Evolutionary conservation across 192 early-diverging fungal genomes (phyloP).

Genomic region (Backusella circina): DNA sequence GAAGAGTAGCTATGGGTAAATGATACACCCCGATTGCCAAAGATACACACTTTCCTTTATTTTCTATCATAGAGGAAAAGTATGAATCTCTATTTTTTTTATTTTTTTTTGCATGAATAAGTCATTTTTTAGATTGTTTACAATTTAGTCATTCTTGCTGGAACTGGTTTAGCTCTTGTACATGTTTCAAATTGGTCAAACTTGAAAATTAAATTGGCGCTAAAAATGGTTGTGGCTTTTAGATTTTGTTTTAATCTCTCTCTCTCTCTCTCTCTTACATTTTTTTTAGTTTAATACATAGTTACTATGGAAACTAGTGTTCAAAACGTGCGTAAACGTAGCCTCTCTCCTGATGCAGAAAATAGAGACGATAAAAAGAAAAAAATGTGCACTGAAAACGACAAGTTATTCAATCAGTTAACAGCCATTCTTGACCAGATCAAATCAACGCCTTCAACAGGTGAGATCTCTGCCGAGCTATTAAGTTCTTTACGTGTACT

Average conservation of each 20-base stretch:
- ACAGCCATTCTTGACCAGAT: conserved; percentile 28
- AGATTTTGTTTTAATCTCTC: neutral
- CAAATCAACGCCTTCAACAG: conserved; percentile 23
- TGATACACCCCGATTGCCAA: too few species aligned
- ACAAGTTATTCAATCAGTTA: conserved; percentile 13
- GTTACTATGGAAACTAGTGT: neutral
- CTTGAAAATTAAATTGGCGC: neutral
- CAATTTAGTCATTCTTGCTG: too few species aligned
- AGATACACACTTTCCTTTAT: too few species aligned
- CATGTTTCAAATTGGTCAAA: neutral
- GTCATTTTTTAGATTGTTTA: too few species aligned
- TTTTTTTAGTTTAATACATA: neutral
- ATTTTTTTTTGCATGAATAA: too few species aligned
- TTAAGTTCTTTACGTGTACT: conserved; percentile 22
- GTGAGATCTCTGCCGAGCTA: conserved; percentile 30
- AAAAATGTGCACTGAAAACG: conserved; percentile 1
- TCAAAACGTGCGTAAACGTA: conserved; percentile 4
- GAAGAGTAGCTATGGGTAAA: too few species aligned
- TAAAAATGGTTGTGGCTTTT: neutral
- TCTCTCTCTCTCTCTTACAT: neutral
- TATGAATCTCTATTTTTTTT: too few species aligned
- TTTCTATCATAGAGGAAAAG: too few species aligned
- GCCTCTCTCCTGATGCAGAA: neutral
- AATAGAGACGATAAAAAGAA: neutral
- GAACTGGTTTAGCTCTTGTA: too few species aligned